Evolutionary conservation across 441 rosid genomes (phyloP).

Genomic region (Corymbia calophylla): DNA sequence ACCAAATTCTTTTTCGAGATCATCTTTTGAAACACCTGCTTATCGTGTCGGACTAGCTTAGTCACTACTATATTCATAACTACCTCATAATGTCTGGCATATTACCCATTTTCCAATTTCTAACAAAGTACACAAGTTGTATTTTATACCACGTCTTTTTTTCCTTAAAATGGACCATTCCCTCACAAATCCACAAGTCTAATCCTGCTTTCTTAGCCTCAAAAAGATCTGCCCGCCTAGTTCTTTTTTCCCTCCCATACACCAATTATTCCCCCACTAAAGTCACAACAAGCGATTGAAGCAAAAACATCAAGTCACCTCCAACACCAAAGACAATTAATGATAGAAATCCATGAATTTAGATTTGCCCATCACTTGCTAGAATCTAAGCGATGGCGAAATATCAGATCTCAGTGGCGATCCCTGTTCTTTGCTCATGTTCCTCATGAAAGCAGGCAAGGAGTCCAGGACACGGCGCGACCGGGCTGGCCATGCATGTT

Average conservation of each 20-base stretch:
- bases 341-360: neutral
- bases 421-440: neutral
- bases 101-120: neutral
- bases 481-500: neutral
- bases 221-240: neutral
- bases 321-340: neutral
- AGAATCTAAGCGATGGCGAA: neutral
- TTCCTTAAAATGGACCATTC: neutral
- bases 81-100: rapidly evolving
- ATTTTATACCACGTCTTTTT: neutral
- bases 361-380: neutral
- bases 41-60: neutral
- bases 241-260: neutral
- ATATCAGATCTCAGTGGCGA: neutral
- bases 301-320: neutral
- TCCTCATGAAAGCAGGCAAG: neutral
- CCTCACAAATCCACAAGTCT: neutral
- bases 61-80: rapidly evolving
- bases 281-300: neutral
- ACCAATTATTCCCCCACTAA: neutral
- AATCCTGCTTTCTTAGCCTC: neutral
- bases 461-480: neutral
- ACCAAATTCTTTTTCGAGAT: rapidly evolving
- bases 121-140: neutral
- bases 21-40: rapidly evolving